phyloP scores from a whole-genome alignment of 2,329 filamentous ascomycete species.

The Zelopaecilomyces penicillatus region DNA sequence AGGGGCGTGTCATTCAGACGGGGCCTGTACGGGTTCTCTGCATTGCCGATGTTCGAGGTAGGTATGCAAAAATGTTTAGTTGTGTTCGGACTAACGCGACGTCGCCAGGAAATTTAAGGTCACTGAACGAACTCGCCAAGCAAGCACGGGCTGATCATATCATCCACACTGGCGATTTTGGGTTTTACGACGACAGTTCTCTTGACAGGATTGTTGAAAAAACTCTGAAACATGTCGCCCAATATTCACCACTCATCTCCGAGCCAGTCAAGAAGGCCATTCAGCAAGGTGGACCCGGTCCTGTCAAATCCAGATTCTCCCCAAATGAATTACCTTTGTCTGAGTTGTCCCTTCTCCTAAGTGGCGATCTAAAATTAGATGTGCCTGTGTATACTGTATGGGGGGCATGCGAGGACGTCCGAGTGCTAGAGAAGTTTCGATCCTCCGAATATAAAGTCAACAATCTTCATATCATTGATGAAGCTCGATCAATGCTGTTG shows the following conservation, averaged over 20 bases:
- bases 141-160: slow-evolving; percentile 94
- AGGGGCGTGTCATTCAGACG: slow-evolving; percentile 57
- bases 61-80: slow-evolving; percentile 1
- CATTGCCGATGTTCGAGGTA: slow-evolving; percentile 65
- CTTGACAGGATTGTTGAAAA: slow-evolving; percentile 97
- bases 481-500: slow-evolving; percentile 89
- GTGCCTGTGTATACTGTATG: slow-evolving; percentile 98
- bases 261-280: slow-evolving; percentile 66
- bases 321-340: slow-evolving; percentile 82
- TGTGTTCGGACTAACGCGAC: no score
- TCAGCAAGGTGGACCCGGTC: slow-evolving; percentile 56
- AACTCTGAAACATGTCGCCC: slow-evolving; percentile 95
- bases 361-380: slow-evolving; percentile 81
- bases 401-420: slow-evolving; percentile 97
- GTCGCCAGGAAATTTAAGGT: slow-evolving; percentile 77
- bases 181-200: slow-evolving; percentile 95
- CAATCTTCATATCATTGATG: slow-evolving; percentile 97
- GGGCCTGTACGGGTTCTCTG: slow-evolving; percentile 60
- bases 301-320: slow-evolving; percentile 79
- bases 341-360: slow-evolving; percentile 81
- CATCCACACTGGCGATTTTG: slow-evolving; percentile 97
- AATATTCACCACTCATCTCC: slow-evolving; percentile 90
- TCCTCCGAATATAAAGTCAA: slow-evolving; percentile 96
- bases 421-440: slow-evolving; percentile 93
- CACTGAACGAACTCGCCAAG: slow-evolving; percentile 91